phyloP scores from a whole-genome alignment of 2,329 filamentous ascomycete species.

The Metarhizium brunneum region DNA sequence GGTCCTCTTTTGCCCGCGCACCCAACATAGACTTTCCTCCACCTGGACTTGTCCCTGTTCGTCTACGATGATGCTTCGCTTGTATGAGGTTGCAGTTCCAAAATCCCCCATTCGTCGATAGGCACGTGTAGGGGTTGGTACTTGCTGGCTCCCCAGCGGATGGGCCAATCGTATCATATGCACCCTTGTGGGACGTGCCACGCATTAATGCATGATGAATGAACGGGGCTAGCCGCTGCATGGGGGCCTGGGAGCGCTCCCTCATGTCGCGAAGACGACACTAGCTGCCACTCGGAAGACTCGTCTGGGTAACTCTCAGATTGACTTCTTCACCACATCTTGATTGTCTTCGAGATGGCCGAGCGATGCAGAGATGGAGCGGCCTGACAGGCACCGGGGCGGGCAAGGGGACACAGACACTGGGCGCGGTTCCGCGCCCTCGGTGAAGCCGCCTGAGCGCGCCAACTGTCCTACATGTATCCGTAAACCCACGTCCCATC shows the following conservation, averaged over 20 bases:
- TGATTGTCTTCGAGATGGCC: neutral
- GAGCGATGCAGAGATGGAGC: neutral
- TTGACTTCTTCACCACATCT: neutral
- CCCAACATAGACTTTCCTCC: neutral
- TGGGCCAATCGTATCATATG: constrained; percentile 2
- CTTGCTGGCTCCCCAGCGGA: neutral
- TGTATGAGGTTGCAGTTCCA: neutral
- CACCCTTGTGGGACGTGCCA: constrained; percentile 2
- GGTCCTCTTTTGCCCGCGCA: neutral
- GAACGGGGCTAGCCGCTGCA: neutral
- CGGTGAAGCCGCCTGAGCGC: constrained; percentile 16
- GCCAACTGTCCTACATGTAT: neutral
- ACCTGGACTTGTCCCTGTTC: neutral
- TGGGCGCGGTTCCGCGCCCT: constrained; percentile 20
- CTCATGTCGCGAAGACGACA: no score
- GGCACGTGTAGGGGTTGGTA: neutral
- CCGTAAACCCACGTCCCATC: constrained; percentile 1
- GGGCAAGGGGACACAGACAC: constrained; percentile 12
- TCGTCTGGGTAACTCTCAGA: no score
- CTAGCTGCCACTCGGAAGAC: no score
- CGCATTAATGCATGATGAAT: constrained; percentile 4
- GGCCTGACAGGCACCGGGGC: neutral
- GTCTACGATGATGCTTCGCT: neutral
- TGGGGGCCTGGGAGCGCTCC: neutral
- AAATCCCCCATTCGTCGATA: neutral